Percentiles rank a stretch among this genome's conserved stretches.
phyloP scores from a whole-genome alignment of 352 stramenopile genomes.

The Salisapilia sapeloensis region DNA sequence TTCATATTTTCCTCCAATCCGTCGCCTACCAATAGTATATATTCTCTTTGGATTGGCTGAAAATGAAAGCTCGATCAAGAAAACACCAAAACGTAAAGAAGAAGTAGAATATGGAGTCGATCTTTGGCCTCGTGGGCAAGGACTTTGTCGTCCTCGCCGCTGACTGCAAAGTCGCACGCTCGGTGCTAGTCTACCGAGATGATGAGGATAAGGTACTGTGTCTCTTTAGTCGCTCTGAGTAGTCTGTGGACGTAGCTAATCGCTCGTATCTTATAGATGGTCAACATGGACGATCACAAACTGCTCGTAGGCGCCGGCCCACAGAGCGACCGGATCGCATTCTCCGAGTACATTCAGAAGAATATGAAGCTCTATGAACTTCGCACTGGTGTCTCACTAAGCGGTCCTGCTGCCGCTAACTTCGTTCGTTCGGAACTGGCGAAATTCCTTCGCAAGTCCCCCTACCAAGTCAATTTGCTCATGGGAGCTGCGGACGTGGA shows the following conservation, averaged over 20 bases:
- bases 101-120: conserved; percentile 76
- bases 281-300: conserved; percentile 70
- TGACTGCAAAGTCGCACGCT: conserved; percentile 80
- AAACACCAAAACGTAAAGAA: conserved; percentile 1
- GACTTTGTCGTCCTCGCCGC: conserved; percentile 85
- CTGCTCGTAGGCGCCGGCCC: conserved; percentile 57
- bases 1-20: too few species aligned
- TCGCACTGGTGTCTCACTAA: conserved; percentile 72
- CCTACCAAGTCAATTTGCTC: conserved; percentile 77
- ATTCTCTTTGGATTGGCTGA: conserved; percentile 4
- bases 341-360: conserved; percentile 81
- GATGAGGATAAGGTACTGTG: conserved; percentile 81
- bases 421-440: conserved; percentile 71
- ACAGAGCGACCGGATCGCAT: conserved; percentile 66
- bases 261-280: conserved; percentile 13
- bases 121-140: conserved; percentile 82
- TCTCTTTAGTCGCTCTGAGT: not conserved
- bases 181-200: conserved; percentile 88
- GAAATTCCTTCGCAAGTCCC: conserved; percentile 58
- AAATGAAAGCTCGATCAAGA: conserved; percentile 7
- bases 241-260: not conserved
- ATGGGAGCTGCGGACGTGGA: conserved; percentile 46
- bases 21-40: too few species aligned
- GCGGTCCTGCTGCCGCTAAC: conserved; percentile 65
- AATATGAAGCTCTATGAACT: conserved; percentile 86